Evolutionary conservation across 2,329 filamentous ascomycete genomes (phyloP).

Genomic region (Alternaria ventricosa): DNA sequence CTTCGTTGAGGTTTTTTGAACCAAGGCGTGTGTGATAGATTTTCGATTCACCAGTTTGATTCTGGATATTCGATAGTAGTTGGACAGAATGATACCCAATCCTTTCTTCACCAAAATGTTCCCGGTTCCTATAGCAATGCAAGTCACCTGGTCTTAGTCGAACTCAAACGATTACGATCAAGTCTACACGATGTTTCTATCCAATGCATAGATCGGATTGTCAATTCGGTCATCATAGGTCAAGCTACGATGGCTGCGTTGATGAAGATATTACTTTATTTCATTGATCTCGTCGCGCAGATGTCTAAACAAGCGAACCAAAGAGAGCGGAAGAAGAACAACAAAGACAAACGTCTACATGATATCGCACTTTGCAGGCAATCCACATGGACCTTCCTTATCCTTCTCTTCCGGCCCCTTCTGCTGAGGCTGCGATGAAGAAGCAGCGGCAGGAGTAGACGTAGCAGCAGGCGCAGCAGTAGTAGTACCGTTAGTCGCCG

Average conservation of each 20-base stretch:
- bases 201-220: not conserved
- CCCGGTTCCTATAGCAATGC: too few species aligned
- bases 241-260: not conserved
- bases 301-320: not conserved
- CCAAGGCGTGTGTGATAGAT: not conserved
- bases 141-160: too few species aligned
- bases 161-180: too few species aligned
- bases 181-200: too few species aligned
- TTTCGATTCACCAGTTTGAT: not conserved
- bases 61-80: not conserved
- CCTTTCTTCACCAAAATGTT: not conserved
- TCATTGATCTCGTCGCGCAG: conserved; percentile 1
- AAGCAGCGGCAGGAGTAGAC: conserved; percentile 23
- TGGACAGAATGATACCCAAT: not conserved
- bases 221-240: not conserved
- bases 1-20: not conserved
- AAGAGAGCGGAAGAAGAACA: not conserved
- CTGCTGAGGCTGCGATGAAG: conserved; percentile 31
- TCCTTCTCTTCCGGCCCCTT: conserved; percentile 46
- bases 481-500: conserved; percentile 17
- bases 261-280: not conserved
- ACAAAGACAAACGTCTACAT: conserved; percentile 50
- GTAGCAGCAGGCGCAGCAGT: conserved; percentile 37
- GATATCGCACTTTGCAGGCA: conserved; percentile 77
- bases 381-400: conserved; percentile 75